A percentile compares a stretch with the other conserved stretches of the same genome.
These are phyloP conservation scores for Russula olivacea DNA, from an alignment of 768 basidiomycete species.

Conservation along the genomic window DNA sequence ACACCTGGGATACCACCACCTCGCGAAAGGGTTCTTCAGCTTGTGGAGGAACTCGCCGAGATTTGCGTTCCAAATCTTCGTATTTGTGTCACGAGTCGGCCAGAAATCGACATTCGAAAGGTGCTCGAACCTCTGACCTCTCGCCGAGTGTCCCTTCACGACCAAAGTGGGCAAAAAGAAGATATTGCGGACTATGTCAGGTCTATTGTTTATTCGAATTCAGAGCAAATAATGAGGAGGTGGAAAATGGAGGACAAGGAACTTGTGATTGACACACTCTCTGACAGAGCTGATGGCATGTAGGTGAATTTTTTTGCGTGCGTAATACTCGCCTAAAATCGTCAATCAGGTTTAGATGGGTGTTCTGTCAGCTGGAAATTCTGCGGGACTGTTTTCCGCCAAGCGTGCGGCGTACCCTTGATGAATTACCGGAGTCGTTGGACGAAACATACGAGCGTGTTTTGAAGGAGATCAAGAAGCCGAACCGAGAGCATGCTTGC, in stretches of 20 bases:
- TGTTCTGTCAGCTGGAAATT: no score
- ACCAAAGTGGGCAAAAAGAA: background rate
- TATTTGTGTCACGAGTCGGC: constrained; percentile 1
- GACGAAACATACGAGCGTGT: no score
- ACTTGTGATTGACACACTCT: background rate
- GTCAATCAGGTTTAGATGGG: background rate
- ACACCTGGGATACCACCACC: background rate
- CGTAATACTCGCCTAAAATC: no score
- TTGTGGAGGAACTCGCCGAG: background rate
- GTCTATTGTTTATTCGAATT: background rate
- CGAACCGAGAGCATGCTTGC: background rate
- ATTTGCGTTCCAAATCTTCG: background rate
- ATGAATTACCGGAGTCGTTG: no score
- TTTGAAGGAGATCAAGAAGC: no score
- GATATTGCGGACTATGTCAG: background rate
- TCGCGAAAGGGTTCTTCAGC: background rate
- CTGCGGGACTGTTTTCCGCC: no score
- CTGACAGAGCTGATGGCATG: constrained; percentile 1
- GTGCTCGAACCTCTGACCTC: background rate
- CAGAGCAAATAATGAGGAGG: background rate
- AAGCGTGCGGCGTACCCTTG: no score
- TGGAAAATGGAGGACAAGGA: background rate
- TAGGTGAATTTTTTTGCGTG: background rate
- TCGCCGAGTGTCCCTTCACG: background rate
- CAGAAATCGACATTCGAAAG: background rate